phyloP scores from a whole-genome alignment of 2,329 filamentous ascomycete genomes.

The Beauveria sp. region DNA sequence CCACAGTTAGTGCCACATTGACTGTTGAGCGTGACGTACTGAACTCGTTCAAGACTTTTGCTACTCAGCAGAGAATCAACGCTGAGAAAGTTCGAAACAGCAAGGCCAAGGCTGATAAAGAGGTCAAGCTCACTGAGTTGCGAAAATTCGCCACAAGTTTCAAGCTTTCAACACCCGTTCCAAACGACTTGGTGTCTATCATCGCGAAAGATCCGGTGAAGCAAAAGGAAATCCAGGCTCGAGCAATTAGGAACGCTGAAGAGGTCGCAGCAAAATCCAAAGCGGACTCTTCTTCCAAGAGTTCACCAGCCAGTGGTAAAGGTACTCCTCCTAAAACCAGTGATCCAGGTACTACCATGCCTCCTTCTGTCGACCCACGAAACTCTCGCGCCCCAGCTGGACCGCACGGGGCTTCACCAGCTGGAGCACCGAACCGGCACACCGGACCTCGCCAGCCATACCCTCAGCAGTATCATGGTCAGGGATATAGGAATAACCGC shows the following conservation, averaged over 20 bases:
- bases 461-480: slow-evolving; percentile 37
- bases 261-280: slow-evolving; percentile 51
- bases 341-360: slow-evolving; percentile 29
- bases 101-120: slow-evolving; percentile 69
- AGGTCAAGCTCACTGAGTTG: slow-evolving; percentile 85
- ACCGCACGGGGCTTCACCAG: slow-evolving; percentile 24
- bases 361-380: slow-evolving; percentile 21
- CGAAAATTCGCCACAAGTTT: slow-evolving; percentile 93
- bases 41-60: slow-evolving; percentile 58
- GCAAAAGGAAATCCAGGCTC: slow-evolving; percentile 87
- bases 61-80: slow-evolving; percentile 45
- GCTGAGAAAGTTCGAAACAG: slow-evolving; percentile 49
- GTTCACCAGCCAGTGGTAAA: slow-evolving; percentile 26
- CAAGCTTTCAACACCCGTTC: slow-evolving; percentile 89
- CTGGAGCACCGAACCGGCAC: slow-evolving; percentile 34
- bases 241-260: slow-evolving; percentile 70
- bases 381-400: slow-evolving; percentile 27
- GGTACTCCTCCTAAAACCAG: slow-evolving; percentile 35
- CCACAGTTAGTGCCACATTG: slow-evolving; percentile 45
- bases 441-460: slow-evolving; percentile 41
- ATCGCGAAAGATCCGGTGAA: slow-evolving; percentile 95
- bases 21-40: slow-evolving; percentile 57
- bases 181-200: slow-evolving; percentile 84
- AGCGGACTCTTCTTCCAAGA: slow-evolving; percentile 25
- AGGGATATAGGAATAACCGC: slow-evolving; percentile 42